Evolutionary conservation across 768 basidiomycete genomes (phyloP).

Genomic region (Phanerodontia chrysosporium): DNA sequence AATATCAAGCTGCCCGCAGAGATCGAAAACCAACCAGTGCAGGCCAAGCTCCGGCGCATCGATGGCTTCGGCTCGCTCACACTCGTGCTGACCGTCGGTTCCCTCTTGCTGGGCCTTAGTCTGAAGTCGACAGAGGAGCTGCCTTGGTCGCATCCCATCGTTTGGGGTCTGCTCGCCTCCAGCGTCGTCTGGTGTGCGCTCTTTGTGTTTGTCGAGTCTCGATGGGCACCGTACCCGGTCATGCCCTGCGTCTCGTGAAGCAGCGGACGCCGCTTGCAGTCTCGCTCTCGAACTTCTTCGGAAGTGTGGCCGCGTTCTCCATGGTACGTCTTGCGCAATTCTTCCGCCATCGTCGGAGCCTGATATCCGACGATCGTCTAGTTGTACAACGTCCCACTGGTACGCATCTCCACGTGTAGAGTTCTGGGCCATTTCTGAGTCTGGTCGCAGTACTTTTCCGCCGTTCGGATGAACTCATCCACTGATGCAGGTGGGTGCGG

Average conservation of each 20-base stretch:
- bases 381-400: constrained; percentile 87
- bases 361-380: constrained; percentile 21
- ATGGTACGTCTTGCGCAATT: constrained; percentile 43
- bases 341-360: constrained; percentile 7
- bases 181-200: constrained; percentile 49
- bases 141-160: constrained; percentile 68
- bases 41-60: constrained; percentile 70
- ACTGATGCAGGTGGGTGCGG: constrained; percentile 59
- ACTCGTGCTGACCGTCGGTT: constrained; percentile 66
- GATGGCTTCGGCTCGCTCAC: constrained; percentile 84
- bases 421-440: constrained; percentile 7
- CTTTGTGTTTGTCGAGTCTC: constrained; percentile 79
- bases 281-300: constrained; percentile 74
- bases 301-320: constrained; percentile 75
- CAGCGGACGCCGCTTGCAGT: constrained; percentile 80
- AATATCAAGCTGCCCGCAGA: constrained; percentile 72
- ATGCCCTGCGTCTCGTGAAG: constrained; percentile 82
- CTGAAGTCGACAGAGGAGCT: constrained; percentile 77
- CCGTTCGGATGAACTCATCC: constrained; percentile 66
- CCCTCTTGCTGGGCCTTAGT: constrained; percentile 71
- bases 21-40: constrained; percentile 51
- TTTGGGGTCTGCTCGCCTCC: constrained; percentile 59
- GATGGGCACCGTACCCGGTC: constrained; percentile 78
- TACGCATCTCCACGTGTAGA: constrained; percentile 22
- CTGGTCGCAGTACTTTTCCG: constrained; percentile 66